Base-by-base conservation (phyloP, 768 basidiomycete species). In the Leccinum obscurum region DNA sequence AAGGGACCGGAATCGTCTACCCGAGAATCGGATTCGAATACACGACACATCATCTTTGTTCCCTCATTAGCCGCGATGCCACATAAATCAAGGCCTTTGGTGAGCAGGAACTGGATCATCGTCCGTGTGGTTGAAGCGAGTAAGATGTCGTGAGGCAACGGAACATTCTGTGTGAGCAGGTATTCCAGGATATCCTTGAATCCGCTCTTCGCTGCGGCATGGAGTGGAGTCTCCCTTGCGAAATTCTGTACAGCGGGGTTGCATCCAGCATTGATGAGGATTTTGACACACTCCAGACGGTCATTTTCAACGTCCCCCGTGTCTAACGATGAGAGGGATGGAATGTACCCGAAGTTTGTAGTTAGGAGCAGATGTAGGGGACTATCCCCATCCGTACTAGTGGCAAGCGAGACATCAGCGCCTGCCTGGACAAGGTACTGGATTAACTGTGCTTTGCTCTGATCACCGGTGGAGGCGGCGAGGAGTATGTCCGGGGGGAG, bases 201-300 rank as follows among this genome's bases (percentile, higher is more conserved):
- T 7, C 44, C 44, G 3, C 13, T 6, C n/a, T 4, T 30, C 10
- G 55, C 58, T 11, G 54, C 58, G 28, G 9, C 7, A 3, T 48
- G 58, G 3, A 57, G n/a, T 24, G 61, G 50, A 0, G 62, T 55
- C 30, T 64, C 35, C 2, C 41, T 34, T 0, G 14, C 14, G 1
- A 1, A 0, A 26, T 64, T 63, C 8, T 1, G 20, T 3, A 17
- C 14, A 2, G 15, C 2, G 7, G 20, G 55, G 9, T 41, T 13
- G 13, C 55, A 58, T 30, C 62, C 62, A 11, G 55, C 62, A 6
- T 52, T 35, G 7, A 64, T 2, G 1, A 64, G 62, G 7, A 64
- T 22, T 39, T 44, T 10, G 20, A 37, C 32, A 46, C 54, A 10
- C 2, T 46, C 55, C 13, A 57, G 8, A 6, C 3, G 3, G 32